Base-by-base conservation (phyloP, 768 basidiomycete species). In the Panaeolus papilionaceus region DNA sequence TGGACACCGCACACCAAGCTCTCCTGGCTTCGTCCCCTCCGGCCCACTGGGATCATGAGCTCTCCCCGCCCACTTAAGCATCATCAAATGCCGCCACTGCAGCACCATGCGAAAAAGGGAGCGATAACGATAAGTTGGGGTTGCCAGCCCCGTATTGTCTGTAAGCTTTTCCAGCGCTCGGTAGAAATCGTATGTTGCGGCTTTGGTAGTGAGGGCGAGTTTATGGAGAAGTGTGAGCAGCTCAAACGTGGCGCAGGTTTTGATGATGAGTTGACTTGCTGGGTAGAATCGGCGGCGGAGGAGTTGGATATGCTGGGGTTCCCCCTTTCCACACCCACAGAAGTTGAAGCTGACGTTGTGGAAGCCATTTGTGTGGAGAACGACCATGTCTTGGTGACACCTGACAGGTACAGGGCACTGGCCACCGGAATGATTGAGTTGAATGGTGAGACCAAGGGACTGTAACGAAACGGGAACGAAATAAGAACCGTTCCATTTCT, bases 401-500 rank as follows among this genome's bases (percentile, higher is more conserved):
- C 40, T 2, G 18, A 54, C n/a, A 10, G 66, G 62, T 18, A 18
- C 33, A 6, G 64, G n/a, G 38, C 64, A 65, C 14, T 12, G 7
- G 7, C 4, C 12, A 10, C 63, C 18, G 23, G 20, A 5, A 28
- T 64, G 63, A 20, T 64, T 64, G 2, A 64, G 40, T 28, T 64
- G 63, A 23, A 64, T 64, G 23, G 5, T 6, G 2, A 64, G 63
- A 11, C 63, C 63, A 6, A 64, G 26, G 38, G 18, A 16, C 42
- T 64, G 14, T 5, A 64, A 18, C 0, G 63, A 23, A 8, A 62
- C 37, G 1, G 33, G n/a, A 28, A 33, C 37, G 47, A 72, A 74
- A 45, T 33, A 61, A 0, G n/a, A 11, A 4, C 71, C 67, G 14
- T 16, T 70, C 73, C 73, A 72, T 10, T 63, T n/a, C 75, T 75